These are phyloP conservation scores for Plasmopara muralis DNA, from an alignment of 352 stramenopile species.

Conservation along the genomic window DNA sequence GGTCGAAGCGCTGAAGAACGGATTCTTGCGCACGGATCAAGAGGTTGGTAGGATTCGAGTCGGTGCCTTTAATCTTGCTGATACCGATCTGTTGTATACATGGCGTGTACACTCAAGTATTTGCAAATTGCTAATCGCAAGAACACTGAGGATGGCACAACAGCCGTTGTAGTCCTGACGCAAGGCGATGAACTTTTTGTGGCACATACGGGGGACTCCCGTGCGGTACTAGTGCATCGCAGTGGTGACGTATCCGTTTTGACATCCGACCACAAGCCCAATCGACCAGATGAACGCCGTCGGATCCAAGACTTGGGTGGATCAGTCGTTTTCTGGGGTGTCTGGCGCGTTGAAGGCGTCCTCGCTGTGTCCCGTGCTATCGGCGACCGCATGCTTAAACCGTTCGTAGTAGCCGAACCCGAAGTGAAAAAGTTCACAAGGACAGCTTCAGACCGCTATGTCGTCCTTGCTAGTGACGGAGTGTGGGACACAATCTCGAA, in stretches of 20 bases:
- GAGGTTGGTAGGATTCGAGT: slow-evolving; percentile 33
- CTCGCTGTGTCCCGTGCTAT: slow-evolving; percentile 90
- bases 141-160: slow-evolving; percentile 86
- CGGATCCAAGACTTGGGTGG: slow-evolving; percentile 86
- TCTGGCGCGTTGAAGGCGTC: slow-evolving; percentile 92
- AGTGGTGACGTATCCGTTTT: slow-evolving; percentile 69
- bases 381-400: slow-evolving; percentile 89
- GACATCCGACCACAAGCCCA: slow-evolving; percentile 89
- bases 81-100: not conserved
- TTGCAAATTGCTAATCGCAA: slow-evolving; percentile 74
- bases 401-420: slow-evolving; percentile 87
- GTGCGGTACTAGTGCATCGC: slow-evolving; percentile 82
- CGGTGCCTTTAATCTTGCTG: not conserved
- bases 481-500: slow-evolving; percentile 91
- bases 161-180: slow-evolving; percentile 79
- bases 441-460: slow-evolving; percentile 63
- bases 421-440: slow-evolving; percentile 73
- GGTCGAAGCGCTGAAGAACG: slow-evolving; percentile 62
- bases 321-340: slow-evolving; percentile 87
- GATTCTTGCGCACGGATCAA: slow-evolving; percentile 71
- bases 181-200: slow-evolving; percentile 75
- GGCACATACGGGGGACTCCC: slow-evolving; percentile 87
- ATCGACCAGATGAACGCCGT: slow-evolving; percentile 84
- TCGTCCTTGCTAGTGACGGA: slow-evolving; percentile 88
- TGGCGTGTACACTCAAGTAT: slow-evolving; percentile 37